Base-by-base conservation (phyloP, 805 yeast genomes). In the Candida palmyrensis region DNA sequence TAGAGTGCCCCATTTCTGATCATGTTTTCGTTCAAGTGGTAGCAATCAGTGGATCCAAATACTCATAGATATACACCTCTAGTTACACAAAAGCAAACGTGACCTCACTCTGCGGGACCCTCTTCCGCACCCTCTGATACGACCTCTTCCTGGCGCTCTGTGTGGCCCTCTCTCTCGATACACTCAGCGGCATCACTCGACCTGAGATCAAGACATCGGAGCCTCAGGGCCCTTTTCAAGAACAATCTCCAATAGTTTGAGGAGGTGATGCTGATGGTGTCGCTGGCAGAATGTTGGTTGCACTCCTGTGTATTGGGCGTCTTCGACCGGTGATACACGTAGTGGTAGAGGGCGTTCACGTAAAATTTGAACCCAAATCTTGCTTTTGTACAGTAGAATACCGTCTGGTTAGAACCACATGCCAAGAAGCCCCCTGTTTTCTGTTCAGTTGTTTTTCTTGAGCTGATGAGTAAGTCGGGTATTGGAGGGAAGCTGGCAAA, bases 331-430 rank as follows among this genome's bases (percentile, higher is more conserved):
- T n/a, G n/a, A n/a, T n/a, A n/a, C n/a, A n/a, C n/a, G 30, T 41
- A 49, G 16, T 23, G 21, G 26, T 43, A 44, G 5, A 53, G 23
- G 2, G 55, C 35, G 28, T 35, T 43, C 14, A 43, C 29, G 32
- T 45, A 51, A 11, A 44, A 40, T 15, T 39, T 44, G 30, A 49
- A 49, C 14, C 50, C 48, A 33, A 51, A 48, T 10, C 37, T 34
- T 8, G 30, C 16, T 13, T 38, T 21, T 13, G 42, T 41, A 20
- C 39, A 33, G 26, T 42, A 42, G 1, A 48, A 27, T 4, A 43
- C 13, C 6, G 48, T 10, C n/a, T 30, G 25, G 4, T 27, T 34
- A 17, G 13, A n/a, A 5, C 27, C 29, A 2, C 27, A 14, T 3
- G 18, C 29, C 8, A 33, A 11, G 19, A 31, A 31, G 8, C 34